phyloP scores from a whole-genome alignment of 257 asterid species.

The Linderniella brevidens region DNA sequence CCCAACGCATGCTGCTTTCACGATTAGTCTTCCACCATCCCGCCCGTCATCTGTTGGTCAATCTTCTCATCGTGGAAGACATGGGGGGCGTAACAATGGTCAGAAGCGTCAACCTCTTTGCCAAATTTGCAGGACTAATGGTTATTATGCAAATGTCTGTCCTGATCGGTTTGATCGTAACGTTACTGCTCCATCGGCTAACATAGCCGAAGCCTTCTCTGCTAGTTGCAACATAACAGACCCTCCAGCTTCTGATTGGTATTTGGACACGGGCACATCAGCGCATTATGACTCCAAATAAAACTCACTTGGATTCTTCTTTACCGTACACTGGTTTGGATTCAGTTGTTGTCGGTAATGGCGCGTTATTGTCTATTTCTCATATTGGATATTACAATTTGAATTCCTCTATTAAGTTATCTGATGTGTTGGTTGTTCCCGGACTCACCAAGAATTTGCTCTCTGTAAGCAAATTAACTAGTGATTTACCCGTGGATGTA shows the following conservation, averaged over 20 bases:
- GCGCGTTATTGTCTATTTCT: background rate
- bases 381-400: background rate
- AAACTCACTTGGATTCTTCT: background rate
- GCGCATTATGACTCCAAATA: background rate
- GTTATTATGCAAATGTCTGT: too few species aligned
- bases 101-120: too few species aligned
- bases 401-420: background rate
- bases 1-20: too few species aligned
- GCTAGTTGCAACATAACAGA: too few species aligned
- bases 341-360: slow-evolving; percentile 1
- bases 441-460: background rate
- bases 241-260: background rate
- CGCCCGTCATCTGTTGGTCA: too few species aligned
- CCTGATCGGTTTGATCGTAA: too few species aligned
- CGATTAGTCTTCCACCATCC: too few species aligned
- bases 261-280: background rate
- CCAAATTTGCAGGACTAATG: too few species aligned
- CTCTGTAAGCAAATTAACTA: background rate
- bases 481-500: background rate
- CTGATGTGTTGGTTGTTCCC: background rate
- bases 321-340: background rate
- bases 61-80: too few species aligned
- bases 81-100: too few species aligned
- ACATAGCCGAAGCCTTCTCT: too few species aligned
- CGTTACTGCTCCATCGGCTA: too few species aligned